phyloP scores from a whole-genome alignment of 768 basidiomycete genomes.

The Suillus bovinus region DNA sequence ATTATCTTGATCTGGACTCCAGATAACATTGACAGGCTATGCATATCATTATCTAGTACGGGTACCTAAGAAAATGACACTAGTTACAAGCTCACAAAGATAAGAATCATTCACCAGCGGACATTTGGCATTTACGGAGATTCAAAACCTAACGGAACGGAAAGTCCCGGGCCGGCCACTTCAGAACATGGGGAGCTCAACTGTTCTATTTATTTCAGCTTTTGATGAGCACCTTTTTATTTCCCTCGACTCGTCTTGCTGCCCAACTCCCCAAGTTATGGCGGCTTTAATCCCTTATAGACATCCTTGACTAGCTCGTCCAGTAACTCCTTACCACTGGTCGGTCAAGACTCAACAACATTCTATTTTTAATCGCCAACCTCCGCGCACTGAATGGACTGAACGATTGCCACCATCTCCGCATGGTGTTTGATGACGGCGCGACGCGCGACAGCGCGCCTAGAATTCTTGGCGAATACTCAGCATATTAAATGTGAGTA shows the following conservation, averaged over 20 bases:
- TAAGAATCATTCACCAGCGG: too few relatives aligned
- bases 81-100: too few relatives aligned
- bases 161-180: too few relatives aligned
- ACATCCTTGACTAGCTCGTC: not conserved
- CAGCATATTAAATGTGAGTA: not conserved
- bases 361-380: not conserved
- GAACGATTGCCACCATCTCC: not conserved
- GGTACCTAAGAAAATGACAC: too few relatives aligned
- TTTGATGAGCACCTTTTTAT: not conserved
- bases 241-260: not conserved
- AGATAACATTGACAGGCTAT: too few relatives aligned
- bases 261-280: not conserved
- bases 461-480: not conserved
- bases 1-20: too few relatives aligned
- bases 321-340: not conserved
- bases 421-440: not conserved
- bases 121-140: too few relatives aligned
- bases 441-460: not conserved
- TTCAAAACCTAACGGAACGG: too few relatives aligned
- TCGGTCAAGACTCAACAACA: not conserved
- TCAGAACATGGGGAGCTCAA: too few relatives aligned
- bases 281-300: not conserved
- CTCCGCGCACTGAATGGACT: not conserved
- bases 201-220: not conserved
- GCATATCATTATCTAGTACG: too few relatives aligned